Base-by-base conservation (phyloP, 164 flowering plant species). In the Tetrastigma voinierianum region DNA sequence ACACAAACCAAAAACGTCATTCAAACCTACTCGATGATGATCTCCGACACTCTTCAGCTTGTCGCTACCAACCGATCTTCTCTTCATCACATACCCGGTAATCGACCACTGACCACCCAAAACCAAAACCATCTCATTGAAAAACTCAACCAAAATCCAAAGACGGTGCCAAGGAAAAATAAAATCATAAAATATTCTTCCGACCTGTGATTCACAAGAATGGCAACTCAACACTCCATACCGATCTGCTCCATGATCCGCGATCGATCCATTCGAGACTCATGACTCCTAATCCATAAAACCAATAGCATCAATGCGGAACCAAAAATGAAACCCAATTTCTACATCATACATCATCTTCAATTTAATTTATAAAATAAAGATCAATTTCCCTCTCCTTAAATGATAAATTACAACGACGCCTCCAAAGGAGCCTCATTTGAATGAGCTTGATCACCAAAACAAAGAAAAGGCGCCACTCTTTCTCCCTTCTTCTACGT, bases 201-300 rank as follows among this genome's bases (percentile, higher is more conserved):
- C 44, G 78, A 52, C 70, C 83, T 91, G 88, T 94, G 97, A 69
- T 85, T 76, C 13, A 94, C 98, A 43, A 91, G 91, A 77, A 94
- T 94, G 57, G 98, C 97, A 1, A 97, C 98, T 10, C 98, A 94
- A 94, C 15, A 97, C 98, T 1, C 98, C 98, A 10, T 96, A 1
- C 98, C 98, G 79, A 94, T 89, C 87, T 90, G 98, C 84, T 94
- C 98, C 98, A 94, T 90, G 72, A 94, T 78, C 87, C 91, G 97
- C 62, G 91, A 94, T 66, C 90, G 96, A 79, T 94, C 98, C 98
- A 94, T 94, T 56, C 86, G 74, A 9, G 98, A 94, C 76, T 89
- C 95, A 89, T 32, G 40, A 32, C 3, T 32, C 40, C 40, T 84
- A n/a, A 8, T 40, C 32, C 54, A 61, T 48, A 64, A 24, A 9